Base-by-base conservation (phyloP, 306 rosid species). In the Rosa rugosa region DNA sequence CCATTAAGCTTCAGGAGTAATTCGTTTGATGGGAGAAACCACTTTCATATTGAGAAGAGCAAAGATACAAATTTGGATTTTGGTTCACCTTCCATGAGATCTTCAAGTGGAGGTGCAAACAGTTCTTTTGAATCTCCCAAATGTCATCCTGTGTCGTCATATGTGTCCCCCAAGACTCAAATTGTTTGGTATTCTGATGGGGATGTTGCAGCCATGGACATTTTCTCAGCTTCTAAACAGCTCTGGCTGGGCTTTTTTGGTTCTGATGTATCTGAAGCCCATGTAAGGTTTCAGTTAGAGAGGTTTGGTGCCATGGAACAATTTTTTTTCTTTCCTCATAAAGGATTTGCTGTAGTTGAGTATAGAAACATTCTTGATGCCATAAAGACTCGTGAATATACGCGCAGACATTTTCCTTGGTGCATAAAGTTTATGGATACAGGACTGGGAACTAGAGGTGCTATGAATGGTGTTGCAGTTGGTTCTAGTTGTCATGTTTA, bases 371-470 rank as follows among this genome's bases (percentile, higher is more conserved):
- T 92, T 75, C 79, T 91, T 42, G 97, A 95, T 80, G 92, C 99
- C 1, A 79, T 88, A 80, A 89, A 88, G 89, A 89, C 98, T 73
- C 86, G 97, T 65, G 88, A 89, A 64, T 87, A 82, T 88, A 67
- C 83, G 69, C 97, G 90, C 34, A 87, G 95, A 38, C 91, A 80
- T 83, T 90, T 89, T 75, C 97, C 91, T 42, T 95, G 99, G 86
- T 88, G 75, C 74, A 83, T 91, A 62, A 91, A 86, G 87, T 95
- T 95, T 87, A 91, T 92, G 87, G 99, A 95, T 86, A 77, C 84
- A 73, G 98, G 99, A 72, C 80, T 95, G 85, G 98, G 99, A 73
- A 91, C 92, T 83, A 86, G 97, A 83, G 99, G 99, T 80, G 81
- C 86, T 34, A 67, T 86, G 80, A 89, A 91, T 76, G 93, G 97